A percentile compares a stretch with the other conserved stretches of the same genome.
Evolutionary conservation across 495 filamentous ascomycete species (phyloP).

Genomic region (Aspergillus cristatus): DNA sequence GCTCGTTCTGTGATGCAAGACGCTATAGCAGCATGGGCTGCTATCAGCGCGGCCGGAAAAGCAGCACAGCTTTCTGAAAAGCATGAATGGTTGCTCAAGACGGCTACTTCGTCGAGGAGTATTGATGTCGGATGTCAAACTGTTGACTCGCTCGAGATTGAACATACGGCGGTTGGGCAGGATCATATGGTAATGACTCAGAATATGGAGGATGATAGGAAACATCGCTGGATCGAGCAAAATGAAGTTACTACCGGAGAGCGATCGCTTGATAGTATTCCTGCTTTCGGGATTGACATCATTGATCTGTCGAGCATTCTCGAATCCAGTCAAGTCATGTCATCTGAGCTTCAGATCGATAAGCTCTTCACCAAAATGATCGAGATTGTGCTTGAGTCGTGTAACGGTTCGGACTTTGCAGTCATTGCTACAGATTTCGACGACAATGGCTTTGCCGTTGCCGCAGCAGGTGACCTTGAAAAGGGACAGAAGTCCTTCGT

Average conservation of each 20-base stretch:
- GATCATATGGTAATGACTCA: constrained; percentile 22
- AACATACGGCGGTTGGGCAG: too few relatives aligned
- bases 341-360: constrained; percentile 78
- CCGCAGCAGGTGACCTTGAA: constrained; percentile 64
- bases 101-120: constrained; percentile 49
- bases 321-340: constrained; percentile 82
- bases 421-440: constrained; percentile 72
- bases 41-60: constrained; percentile 67
- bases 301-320: constrained; percentile 82
- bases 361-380: constrained; percentile 81
- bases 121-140: constrained; percentile 72
- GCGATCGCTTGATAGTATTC: constrained; percentile 34
- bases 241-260: constrained; percentile 34
- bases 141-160: constrained; percentile 37
- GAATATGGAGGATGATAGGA: constrained; percentile 45
- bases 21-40: constrained; percentile 61
- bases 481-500: constrained; percentile 46
- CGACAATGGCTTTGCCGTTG: constrained; percentile 62
- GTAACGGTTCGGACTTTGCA: constrained; percentile 69
- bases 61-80: constrained; percentile 60
- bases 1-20: constrained; percentile 65
- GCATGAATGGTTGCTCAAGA: constrained; percentile 62
- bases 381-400: constrained; percentile 79
- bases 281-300: constrained; percentile 51
- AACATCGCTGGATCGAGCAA: constrained; percentile 71